These are phyloP conservation scores for Mycena galericulata DNA, from an alignment of 768 basidiomycete genomes.

Conservation along the genomic window DNA sequence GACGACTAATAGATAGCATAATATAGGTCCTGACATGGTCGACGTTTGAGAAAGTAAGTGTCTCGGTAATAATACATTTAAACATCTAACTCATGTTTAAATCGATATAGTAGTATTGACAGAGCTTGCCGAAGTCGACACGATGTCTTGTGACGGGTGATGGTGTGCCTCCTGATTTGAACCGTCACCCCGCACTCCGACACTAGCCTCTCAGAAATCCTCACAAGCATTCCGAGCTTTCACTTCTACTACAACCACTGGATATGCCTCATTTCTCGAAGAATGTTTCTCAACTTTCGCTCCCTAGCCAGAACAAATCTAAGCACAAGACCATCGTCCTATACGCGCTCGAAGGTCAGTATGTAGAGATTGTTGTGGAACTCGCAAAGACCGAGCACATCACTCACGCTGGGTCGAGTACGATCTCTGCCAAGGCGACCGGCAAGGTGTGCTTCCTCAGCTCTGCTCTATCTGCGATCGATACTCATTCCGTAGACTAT, in stretches of 20 bases:
- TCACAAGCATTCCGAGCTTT: too few species aligned
- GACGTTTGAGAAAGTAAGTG: conserved; percentile 47
- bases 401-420: conserved; percentile 35
- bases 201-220: too few species aligned
- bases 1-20: not conserved
- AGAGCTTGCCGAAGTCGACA: too few species aligned
- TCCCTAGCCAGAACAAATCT: too few species aligned
- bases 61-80: not conserved
- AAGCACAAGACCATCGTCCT: conserved; percentile 50
- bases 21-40: conserved; percentile 53
- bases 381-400: conserved; percentile 30
- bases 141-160: too few species aligned
- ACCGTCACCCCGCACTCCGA: too few species aligned
- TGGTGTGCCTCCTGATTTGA: too few species aligned
- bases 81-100: conserved; percentile 23
- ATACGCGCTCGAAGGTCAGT: conserved; percentile 53
- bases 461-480: too few species aligned
- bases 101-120: too few species aligned
- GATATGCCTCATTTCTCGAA: not conserved
- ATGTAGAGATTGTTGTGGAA: conserved; percentile 45
- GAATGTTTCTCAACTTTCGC: not conserved
- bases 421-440: conserved; percentile 36
- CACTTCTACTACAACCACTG: too few species aligned
- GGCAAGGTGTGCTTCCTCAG: conserved; percentile 32
- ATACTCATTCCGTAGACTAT: conserved; percentile 46